Evolutionary conservation across 129 eudicot species (phyloP).

Genomic region (Calendula officinalis): DNA sequence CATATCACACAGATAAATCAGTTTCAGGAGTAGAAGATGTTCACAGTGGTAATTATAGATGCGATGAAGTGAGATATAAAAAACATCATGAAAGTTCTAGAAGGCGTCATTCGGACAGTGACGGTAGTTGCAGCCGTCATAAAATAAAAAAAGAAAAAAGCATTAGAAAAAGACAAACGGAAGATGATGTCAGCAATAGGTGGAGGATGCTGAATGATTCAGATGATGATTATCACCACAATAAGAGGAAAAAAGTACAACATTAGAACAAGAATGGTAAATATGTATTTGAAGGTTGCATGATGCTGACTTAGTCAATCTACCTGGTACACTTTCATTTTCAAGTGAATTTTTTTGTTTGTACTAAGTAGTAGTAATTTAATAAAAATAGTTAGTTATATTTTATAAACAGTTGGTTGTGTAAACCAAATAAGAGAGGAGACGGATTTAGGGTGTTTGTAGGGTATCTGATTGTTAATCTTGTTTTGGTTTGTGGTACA

Average conservation of each 20-base stretch:
- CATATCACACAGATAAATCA: slow-evolving; percentile 51
- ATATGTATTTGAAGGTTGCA: slow-evolving; percentile 41
- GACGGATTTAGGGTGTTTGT: slow-evolving; percentile 31
- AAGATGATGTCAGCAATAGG: slow-evolving; percentile 32
- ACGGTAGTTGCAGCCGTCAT: slow-evolving; percentile 42
- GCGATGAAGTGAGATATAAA: slow-evolving; percentile 40
- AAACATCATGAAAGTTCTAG: slow-evolving; percentile 41
- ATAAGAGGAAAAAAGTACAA: slow-evolving; percentile 50
- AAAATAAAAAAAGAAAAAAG: slow-evolving; percentile 32
- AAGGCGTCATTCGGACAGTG: slow-evolving; percentile 43
- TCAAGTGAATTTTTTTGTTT: slow-evolving; percentile 37
- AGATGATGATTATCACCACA: slow-evolving; percentile 42
- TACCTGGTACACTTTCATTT: slow-evolving; percentile 37
- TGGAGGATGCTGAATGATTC: slow-evolving; percentile 31
- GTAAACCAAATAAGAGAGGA: slow-evolving; percentile 23
- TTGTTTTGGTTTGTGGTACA: slow-evolving; percentile 60
- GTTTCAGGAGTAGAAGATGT: slow-evolving; percentile 46
- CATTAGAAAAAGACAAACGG: slow-evolving; percentile 43
- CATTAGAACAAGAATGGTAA: slow-evolving; percentile 55
- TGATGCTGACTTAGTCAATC: slow-evolving; percentile 23
- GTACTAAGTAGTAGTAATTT: slow-evolving; percentile 38
- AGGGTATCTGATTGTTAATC: slow-evolving; percentile 46
- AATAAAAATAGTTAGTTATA: slow-evolving; percentile 21
- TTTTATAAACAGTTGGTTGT: slow-evolving; percentile 24
- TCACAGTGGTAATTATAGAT: slow-evolving; percentile 36